Evolutionary conservation across 176 grass and related monocot species (phyloP).

Genomic region (Panicum miliaceum): DNA sequence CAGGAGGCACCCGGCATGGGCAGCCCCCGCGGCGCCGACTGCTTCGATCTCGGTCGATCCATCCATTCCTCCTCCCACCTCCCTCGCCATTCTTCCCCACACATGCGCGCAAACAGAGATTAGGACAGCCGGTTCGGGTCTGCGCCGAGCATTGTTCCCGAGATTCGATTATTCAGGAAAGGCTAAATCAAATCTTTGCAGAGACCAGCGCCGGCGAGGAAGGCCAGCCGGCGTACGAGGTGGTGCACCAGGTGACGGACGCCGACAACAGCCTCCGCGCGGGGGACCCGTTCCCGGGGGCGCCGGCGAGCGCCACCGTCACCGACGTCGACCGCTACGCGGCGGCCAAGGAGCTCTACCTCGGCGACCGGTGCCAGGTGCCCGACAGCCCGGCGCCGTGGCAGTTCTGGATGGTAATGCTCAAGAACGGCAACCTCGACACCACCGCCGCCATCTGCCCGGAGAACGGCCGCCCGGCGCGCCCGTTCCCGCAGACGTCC

Average conservation of each 20-base stretch:
- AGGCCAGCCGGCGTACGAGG: conserved; percentile 40
- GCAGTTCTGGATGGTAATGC: conserved; percentile 99
- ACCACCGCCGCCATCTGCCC: conserved; percentile 73
- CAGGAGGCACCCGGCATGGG: conserved; percentile 76
- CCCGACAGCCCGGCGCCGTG: conserved; percentile 55
- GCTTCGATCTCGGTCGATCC: conserved; percentile 67
- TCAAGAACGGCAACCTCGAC: conserved; percentile 96
- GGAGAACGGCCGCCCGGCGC: conserved; percentile 61
- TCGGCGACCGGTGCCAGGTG: conserved; percentile 74
- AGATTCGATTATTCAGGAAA: not conserved
- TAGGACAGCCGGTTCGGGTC: no score
- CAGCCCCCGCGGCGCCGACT: conserved; percentile 89
- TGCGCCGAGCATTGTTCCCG: not conserved
- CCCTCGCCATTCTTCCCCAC: not conserved
- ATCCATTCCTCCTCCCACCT: not conserved
- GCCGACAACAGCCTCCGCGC: conserved; percentile 68
- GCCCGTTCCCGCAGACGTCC: conserved; percentile 59
- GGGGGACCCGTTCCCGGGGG: conserved; percentile 47
- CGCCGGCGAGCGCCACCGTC: not conserved
- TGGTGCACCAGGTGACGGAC: conserved; percentile 67
- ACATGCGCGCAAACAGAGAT: no score
- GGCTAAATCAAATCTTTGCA: not conserved
- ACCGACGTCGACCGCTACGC: conserved; percentile 68
- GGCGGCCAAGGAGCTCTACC: conserved; percentile 75
- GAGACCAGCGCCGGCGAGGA: conserved; percentile 22